Percentiles rank a stretch among this genome's conserved stretches.
phyloP scores from a whole-genome alignment of 2,329 filamentous ascomycete genomes.

The Stachybotrys echinatus region DNA sequence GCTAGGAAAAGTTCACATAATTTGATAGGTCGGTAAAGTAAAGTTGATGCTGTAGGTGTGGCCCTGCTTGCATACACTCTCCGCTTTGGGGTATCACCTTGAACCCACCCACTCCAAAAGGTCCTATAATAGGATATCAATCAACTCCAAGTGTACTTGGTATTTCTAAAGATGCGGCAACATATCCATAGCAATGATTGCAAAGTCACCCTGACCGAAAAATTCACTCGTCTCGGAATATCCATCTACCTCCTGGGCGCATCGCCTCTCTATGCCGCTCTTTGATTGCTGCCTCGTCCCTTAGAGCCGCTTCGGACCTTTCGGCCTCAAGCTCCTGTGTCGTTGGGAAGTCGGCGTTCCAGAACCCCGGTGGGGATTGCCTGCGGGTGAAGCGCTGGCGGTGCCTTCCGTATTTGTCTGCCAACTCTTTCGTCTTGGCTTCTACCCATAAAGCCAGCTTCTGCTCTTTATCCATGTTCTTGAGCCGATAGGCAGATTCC shows the following conservation, averaged over 20 bases:
- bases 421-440: constrained; percentile 67
- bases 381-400: constrained; percentile 67
- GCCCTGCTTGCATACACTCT: too few species aligned
- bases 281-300: constrained; percentile 60
- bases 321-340: constrained; percentile 75
- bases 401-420: constrained; percentile 73
- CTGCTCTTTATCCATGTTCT: constrained; percentile 53
- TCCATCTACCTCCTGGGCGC: constrained; percentile 68
- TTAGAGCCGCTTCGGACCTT: constrained; percentile 56
- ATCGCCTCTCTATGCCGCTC: constrained; percentile 79
- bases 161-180: too few species aligned
- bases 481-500: constrained; percentile 53
- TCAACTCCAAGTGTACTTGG: too few species aligned
- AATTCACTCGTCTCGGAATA: constrained; percentile 71
- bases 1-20: too few species aligned
- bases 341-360: constrained; percentile 81
- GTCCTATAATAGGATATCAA: too few species aligned
- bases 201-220: background rate
- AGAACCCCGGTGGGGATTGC: constrained; percentile 79
- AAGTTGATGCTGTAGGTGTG: too few species aligned
- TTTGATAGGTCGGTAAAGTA: too few species aligned
- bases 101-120: too few species aligned
- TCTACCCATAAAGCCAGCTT: constrained; percentile 65
- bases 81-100: too few species aligned
- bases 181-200: too few species aligned